phyloP scores from a whole-genome alignment of 129 eudicot species.

The Logfia minima region DNA sequence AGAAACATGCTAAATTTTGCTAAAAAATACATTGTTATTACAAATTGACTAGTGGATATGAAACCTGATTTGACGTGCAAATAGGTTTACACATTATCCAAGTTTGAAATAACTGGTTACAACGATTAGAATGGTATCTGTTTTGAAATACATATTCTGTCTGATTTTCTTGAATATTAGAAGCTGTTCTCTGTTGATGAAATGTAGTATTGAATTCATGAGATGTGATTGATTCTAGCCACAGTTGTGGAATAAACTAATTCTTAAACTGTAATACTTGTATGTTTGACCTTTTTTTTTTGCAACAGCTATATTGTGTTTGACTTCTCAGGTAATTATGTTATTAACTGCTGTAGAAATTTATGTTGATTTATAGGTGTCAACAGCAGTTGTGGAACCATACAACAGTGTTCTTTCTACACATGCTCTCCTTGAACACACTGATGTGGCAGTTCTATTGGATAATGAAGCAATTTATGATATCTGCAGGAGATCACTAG shows the following conservation, averaged over 20 bases:
- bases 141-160: background rate
- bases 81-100: background rate
- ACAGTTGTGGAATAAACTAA: background rate
- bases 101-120: background rate
- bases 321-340: background rate
- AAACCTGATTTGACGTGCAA: background rate
- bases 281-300: background rate
- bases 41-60: background rate
- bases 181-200: background rate
- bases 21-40: background rate
- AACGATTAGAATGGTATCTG: background rate
- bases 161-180: background rate
- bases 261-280: background rate
- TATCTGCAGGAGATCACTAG: conserved; percentile 19
- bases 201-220: background rate
- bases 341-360: background rate
- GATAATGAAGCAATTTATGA: conserved; percentile 18
- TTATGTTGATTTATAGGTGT: conserved; percentile 11
- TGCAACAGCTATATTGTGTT: background rate
- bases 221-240: background rate
- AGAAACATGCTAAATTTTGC: background rate
- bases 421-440: conserved; percentile 14
- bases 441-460: conserved; percentile 7
- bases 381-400: conserved; percentile 21
- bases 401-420: conserved; percentile 21